Evolutionary conservation across 805 yeast genomes (phyloP).

Genomic region (Wickerhamomyces rabaulensis): DNA sequence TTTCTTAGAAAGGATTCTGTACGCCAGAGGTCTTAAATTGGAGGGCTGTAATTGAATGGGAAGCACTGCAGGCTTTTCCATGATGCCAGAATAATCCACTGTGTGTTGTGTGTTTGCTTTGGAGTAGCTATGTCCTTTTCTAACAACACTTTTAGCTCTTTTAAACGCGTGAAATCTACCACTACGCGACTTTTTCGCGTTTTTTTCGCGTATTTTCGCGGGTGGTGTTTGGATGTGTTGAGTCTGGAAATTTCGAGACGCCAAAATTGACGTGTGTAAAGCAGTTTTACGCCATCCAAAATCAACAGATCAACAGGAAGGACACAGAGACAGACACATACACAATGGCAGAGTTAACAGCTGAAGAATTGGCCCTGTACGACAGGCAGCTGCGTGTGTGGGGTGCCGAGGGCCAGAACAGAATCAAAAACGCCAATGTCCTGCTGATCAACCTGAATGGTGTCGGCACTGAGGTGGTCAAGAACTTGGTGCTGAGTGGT

Average conservation of each 20-base stretch:
- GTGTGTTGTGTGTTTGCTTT: no score
- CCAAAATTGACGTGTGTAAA: no score
- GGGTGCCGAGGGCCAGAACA: conserved; percentile 90
- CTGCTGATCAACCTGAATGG: conserved; percentile 70
- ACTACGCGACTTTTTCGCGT: background rate
- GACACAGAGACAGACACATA: no score
- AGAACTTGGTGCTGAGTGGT: conserved; percentile 86
- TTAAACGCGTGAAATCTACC: no score
- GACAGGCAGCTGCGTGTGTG: conserved; percentile 93
- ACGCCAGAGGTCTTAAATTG: conserved; percentile 85
- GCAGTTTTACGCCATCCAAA: no score
- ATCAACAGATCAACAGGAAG: no score
- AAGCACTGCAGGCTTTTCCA: conserved; percentile 39
- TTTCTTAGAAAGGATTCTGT: conserved; percentile 83
- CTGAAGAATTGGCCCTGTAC: conserved; percentile 85
- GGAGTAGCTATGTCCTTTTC: no score
- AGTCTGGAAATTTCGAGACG: no score
- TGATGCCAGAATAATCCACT: background rate
- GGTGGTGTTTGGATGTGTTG: background rate
- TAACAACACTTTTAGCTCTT: no score
- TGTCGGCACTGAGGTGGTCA: conserved; percentile 75
- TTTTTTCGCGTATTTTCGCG: background rate
- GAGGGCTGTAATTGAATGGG: conserved; percentile 79
- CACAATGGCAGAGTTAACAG: conserved; percentile 23
- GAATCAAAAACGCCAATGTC: conserved; percentile 66